phyloP scores from a whole-genome alignment of 228 moss, liverwort and hornwort genomes.

The Sphagnum magellanicum region DNA sequence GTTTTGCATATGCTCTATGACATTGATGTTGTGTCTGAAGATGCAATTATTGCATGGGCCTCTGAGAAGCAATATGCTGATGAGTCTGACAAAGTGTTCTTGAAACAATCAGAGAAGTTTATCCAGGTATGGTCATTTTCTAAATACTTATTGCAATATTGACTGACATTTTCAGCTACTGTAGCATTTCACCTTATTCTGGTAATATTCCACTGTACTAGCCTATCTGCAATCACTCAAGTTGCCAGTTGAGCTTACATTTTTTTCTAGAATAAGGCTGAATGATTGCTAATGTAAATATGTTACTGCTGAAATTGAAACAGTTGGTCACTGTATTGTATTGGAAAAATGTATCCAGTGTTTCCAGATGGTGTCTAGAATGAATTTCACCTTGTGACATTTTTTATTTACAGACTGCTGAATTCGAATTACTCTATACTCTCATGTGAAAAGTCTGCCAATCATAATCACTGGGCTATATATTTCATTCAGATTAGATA shows the following conservation, averaged over 20 bases:
- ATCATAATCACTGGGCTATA: neutral
- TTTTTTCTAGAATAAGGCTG: no score
- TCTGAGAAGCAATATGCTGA: conserved; percentile 84
- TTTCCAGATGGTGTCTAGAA: no score
- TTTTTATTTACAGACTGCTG: no score
- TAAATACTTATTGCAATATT: neutral
- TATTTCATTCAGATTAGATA: neutral
- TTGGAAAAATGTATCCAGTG: no score
- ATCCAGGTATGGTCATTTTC: conserved; percentile 55
- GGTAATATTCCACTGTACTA: neutral
- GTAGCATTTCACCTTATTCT: neutral
- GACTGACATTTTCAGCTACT: neutral
- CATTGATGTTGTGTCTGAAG: conserved; percentile 78
- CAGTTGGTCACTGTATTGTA: no score
- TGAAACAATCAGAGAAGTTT: conserved; percentile 73
- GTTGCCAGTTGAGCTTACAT: no score
- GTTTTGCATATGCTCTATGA: conserved; percentile 78
- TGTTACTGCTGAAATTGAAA: no score
- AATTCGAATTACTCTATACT: no score
- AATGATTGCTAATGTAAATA: no score
- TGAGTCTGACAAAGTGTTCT: conserved; percentile 74
- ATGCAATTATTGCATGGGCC: conserved; percentile 84
- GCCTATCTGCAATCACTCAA: no score
- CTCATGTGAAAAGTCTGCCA: neutral
- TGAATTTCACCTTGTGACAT: no score